These are phyloP conservation scores for Elaeagnus macrophylla DNA, from an alignment of 306 rosid species.

Conservation along the genomic window DNA sequence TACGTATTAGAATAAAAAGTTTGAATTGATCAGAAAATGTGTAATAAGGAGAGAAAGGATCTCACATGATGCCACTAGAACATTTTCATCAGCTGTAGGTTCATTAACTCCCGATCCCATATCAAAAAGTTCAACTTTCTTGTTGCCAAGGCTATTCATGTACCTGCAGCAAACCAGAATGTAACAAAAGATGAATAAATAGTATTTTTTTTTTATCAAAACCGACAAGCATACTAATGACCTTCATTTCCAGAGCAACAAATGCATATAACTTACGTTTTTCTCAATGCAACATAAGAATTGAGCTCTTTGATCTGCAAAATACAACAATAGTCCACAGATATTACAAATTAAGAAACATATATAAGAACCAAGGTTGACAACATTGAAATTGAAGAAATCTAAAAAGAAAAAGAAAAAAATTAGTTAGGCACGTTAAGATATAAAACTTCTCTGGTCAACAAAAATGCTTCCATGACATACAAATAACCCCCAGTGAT, in stretches of 20 bases:
- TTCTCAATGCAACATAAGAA: constrained; percentile 85
- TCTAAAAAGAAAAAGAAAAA: too few relatives aligned
- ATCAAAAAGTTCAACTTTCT: constrained; percentile 89
- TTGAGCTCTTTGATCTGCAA: constrained; percentile 98
- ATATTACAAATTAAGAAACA: constrained; percentile 4
- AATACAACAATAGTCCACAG: background rate
- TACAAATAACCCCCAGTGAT: too few relatives aligned
- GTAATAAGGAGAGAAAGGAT: constrained; percentile 5
- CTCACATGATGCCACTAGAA: constrained; percentile 83
- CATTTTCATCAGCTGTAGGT: constrained; percentile 76
- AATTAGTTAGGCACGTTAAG: too few relatives aligned
- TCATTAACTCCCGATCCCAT: constrained; percentile 76
- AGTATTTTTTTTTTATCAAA: background rate
- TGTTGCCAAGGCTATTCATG: constrained; percentile 82
- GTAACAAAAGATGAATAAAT: background rate
- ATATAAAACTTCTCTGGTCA: too few relatives aligned
- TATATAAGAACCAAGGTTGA: background rate
- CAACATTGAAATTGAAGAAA: too few relatives aligned
- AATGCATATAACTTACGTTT: constrained; percentile 59
- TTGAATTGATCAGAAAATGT: constrained; percentile 3
- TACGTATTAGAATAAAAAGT: background rate
- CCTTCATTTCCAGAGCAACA: background rate
- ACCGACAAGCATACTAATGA: constrained; percentile 4
- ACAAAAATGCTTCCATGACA: too few relatives aligned
- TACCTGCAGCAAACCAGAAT: constrained; percentile 49